Evolutionary conservation across 2,329 filamentous ascomycete species (phyloP).

Genomic region (Salinomyces thailandicus): DNA sequence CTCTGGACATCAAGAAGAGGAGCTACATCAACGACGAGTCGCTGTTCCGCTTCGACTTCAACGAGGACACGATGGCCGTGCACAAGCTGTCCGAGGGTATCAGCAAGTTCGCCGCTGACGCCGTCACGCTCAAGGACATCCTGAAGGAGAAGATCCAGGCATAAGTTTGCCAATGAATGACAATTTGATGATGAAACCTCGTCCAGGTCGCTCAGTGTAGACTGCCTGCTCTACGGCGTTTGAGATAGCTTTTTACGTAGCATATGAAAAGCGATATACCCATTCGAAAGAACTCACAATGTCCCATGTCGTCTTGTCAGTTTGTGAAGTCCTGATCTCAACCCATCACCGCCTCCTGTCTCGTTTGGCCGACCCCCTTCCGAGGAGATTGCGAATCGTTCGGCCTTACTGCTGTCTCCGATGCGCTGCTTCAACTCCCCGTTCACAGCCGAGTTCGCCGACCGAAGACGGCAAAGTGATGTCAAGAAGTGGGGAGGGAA

Average conservation of each 20-base stretch:
- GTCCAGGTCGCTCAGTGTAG: background rate
- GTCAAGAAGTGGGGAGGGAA: background rate
- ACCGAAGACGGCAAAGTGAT: too few species aligned
- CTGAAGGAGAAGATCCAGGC: conserved; percentile 68
- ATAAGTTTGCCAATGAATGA: conserved; percentile 3
- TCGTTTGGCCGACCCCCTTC: too few species aligned
- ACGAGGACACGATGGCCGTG: conserved; percentile 98
- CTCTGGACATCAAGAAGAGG: conserved; percentile 75
- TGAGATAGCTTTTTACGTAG: background rate
- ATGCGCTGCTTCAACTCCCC: too few species aligned
- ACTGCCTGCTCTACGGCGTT: background rate
- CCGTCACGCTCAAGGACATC: conserved; percentile 84
- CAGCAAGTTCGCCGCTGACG: conserved; percentile 97
- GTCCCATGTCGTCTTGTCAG: too few species aligned
- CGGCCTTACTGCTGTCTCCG: too few species aligned
- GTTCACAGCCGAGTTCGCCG: too few species aligned
- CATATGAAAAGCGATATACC: conserved; percentile 1
- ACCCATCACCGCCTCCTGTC: too few species aligned
- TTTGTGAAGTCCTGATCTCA: too few species aligned
- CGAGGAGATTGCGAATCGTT: too few species aligned
- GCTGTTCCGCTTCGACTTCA: conserved; percentile 95
- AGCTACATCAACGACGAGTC: conserved; percentile 83
- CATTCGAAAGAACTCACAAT: background rate
- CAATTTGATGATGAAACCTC: background rate
- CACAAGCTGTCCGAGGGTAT: conserved; percentile 99